Evolutionary conservation across 169 alveolate species (phyloP).

Genomic region (Cystoisospora suis): DNA sequence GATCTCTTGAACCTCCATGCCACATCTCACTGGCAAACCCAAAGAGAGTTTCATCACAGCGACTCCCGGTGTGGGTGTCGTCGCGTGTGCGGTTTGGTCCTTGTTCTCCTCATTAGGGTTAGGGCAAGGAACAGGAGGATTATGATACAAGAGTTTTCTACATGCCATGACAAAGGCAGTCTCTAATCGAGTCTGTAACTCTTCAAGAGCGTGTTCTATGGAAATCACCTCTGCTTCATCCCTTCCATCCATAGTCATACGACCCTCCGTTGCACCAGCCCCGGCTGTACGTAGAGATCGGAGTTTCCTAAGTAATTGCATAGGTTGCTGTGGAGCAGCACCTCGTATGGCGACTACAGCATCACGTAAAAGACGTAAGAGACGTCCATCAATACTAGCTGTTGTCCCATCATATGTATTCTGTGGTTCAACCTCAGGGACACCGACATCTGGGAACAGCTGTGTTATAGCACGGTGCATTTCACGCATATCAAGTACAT

Average conservation of each 20-base stretch:
- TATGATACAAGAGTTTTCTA: conserved; percentile 50
- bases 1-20: conserved; percentile 53
- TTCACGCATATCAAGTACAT: conserved; percentile 56
- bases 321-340: background rate
- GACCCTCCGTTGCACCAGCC: conserved; percentile 31
- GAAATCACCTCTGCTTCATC: background rate
- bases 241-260: background rate
- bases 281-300: background rate
- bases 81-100: background rate
- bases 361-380: conserved; percentile 40
- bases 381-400: conserved; percentile 45
- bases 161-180: conserved; percentile 48
- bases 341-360: conserved; percentile 24
- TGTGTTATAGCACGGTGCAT: conserved; percentile 58
- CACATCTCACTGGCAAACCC: conserved; percentile 59
- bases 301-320: background rate
- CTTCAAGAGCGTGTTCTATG: background rate
- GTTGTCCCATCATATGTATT: conserved; percentile 45
- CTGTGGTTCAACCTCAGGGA: conserved; percentile 56
- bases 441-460: conserved; percentile 56
- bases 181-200: conserved; percentile 20
- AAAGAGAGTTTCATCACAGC: conserved; percentile 53
- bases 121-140: conserved; percentile 41
- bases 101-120: too few species aligned
- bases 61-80: conserved; percentile 28